Evolutionary conservation across 163 green algal species (phyloP).

Genomic region (Chlorella variabilis): DNA sequence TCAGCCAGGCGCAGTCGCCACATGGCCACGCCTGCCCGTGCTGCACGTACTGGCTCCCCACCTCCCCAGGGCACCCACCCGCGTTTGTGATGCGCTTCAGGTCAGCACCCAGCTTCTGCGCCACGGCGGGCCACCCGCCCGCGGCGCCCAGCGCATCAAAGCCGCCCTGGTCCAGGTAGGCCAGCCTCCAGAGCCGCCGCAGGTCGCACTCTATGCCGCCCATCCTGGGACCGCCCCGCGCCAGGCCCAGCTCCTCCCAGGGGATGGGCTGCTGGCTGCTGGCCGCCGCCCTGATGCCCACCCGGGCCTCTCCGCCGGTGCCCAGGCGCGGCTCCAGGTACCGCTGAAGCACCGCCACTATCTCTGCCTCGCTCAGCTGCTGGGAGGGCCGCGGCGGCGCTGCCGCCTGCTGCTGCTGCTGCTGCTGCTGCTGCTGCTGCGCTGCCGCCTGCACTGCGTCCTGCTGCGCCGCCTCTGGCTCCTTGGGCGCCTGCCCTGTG

Average conservation of each 20-base stretch:
- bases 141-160: not conserved
- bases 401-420: not conserved
- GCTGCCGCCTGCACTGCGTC: not conserved
- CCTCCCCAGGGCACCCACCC: not conserved
- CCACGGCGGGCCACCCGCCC: not conserved
- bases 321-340: not conserved
- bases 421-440: conserved; percentile 2
- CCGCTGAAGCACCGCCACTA: not conserved
- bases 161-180: conserved; percentile 5
- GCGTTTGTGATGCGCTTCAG: not conserved
- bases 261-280: not conserved
- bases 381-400: not conserved
- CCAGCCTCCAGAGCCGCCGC: conserved; percentile 5
- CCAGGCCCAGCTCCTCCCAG: conserved; percentile 13
- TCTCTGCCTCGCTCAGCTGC: not conserved
- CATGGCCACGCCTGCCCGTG: too few species aligned
- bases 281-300: not conserved
- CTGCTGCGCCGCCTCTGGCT: not conserved
- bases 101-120: conserved; percentile 3
- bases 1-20: too few species aligned
- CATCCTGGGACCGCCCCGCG: not conserved
- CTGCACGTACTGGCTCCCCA: too few species aligned
- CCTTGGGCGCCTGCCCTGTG: conserved; percentile 27
- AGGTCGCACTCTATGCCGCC: conserved; percentile 1
- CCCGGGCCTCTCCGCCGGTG: not conserved